Evolutionary conservation across 2,329 filamentous ascomycete species (phyloP).

Genomic region (Aspergillus fijiensis): DNA sequence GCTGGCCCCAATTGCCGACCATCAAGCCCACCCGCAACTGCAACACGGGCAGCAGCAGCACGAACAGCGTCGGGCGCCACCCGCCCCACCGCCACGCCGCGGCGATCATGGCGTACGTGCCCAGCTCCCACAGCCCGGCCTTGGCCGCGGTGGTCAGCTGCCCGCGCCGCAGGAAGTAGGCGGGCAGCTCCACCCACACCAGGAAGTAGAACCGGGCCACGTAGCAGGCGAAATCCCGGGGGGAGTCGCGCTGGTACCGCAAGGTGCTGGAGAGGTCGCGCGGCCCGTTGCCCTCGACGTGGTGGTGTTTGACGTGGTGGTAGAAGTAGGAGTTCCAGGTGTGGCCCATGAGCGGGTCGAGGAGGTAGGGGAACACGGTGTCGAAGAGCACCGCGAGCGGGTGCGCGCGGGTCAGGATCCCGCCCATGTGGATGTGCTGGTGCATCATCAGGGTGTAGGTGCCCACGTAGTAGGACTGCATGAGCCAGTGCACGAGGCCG

Average conservation of each 20-base stretch:
- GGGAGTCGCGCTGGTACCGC: constrained; percentile 70
- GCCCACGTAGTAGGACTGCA: constrained; percentile 69
- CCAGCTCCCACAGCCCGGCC: constrained; percentile 61
- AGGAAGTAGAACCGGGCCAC: constrained; percentile 71
- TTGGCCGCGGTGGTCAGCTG: constrained; percentile 56
- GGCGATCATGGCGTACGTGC: constrained; percentile 56
- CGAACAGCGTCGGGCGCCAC: constrained; percentile 60
- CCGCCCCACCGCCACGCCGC: constrained; percentile 52
- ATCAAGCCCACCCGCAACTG: constrained; percentile 70
- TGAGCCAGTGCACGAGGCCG: constrained; percentile 62
- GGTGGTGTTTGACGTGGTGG: constrained; percentile 83
- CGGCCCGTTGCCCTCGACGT: constrained; percentile 77
- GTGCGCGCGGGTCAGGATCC: constrained; percentile 53
- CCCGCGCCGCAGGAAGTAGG: constrained; percentile 69
- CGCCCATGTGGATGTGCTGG: constrained; percentile 77
- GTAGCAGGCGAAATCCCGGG: constrained; percentile 68
- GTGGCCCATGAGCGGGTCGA: constrained; percentile 76
- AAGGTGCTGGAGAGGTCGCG: constrained; percentile 74
- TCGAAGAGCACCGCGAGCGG: constrained; percentile 57
- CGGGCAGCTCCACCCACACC: constrained; percentile 71
- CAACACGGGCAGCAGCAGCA: constrained; percentile 65
- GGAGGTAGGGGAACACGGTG: constrained; percentile 67
- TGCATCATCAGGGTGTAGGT: constrained; percentile 80
- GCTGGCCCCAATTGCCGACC: constrained; percentile 83
- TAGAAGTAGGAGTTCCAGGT: constrained; percentile 85